Base-by-base conservation (phyloP, 1,284 basidiomycete genomes). In the Ceratobasidium sp. region DNA sequence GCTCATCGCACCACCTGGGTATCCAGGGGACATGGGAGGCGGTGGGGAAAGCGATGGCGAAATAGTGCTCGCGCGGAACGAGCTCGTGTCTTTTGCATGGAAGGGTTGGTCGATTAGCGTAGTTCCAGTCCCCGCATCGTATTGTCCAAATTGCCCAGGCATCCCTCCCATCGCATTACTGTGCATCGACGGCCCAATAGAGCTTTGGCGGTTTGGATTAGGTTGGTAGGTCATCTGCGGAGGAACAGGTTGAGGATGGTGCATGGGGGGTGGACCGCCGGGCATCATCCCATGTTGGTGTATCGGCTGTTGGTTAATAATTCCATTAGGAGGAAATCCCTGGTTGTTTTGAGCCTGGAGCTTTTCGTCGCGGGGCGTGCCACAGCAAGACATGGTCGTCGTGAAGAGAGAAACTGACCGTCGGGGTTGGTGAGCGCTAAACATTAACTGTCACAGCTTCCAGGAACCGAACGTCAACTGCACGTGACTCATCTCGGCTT, bases 301-400 rank as follows among this genome's bases (percentile, higher is more conserved):
- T 1, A 32, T 47, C 22, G 57, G 57, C 42, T 60, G 57, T 31
- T 60, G 57, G 40, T 60, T 60, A 27, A 60, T n/a, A 25, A 60
- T 20, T 25, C 57, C 57, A 60, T 60, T 15, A 31, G 10, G 40
- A 17, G 40, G 40, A 12, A 22, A 22, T 47, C 47, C 31, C 27
- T 45, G 25, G 57, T 60, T 60, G 57, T 60, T 45, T 10, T 10
- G n/a, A n/a, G n/a, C n/a, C 22, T 20, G 45, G 45, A 22, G n/a
- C 13, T 7, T 47, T 22, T 7, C 10, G 10, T 12, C 45, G 60
- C 60, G 60, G 34, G 31, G 32, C 40, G 62, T 49, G n/a, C 69
- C 69, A 40, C 69, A 70, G 58, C 69, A 70, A 22, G 69, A 70
- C 69, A 70, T 70, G 20, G 58, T 55, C 2, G 34, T 22, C 10